These are phyloP conservation scores for Angophora floribunda DNA, from an alignment of 345 rosid genomes.

Conservation along the genomic window DNA sequence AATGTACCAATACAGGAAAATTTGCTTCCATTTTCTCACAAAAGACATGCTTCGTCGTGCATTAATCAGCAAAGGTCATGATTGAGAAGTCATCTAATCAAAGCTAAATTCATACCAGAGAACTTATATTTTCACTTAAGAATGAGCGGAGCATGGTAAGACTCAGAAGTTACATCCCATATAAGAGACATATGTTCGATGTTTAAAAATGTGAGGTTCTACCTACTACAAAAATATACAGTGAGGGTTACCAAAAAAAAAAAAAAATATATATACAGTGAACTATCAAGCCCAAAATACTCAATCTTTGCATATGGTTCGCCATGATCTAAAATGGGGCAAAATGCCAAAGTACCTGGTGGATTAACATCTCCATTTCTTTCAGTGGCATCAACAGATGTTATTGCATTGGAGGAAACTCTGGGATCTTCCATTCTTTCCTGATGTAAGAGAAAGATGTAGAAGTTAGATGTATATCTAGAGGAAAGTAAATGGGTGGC, in stretches of 20 bases:
- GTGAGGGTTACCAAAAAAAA: too few relatives aligned
- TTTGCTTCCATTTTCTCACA: neutral
- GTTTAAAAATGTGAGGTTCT: neutral
- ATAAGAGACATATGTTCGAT: neutral
- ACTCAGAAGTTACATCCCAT: neutral
- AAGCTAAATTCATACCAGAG: neutral
- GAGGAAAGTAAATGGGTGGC: neutral
- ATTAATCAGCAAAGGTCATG: neutral
- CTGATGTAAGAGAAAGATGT: slow-evolving; percentile 2
- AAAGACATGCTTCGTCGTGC: neutral
- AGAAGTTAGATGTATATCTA: neutral
- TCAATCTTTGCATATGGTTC: neutral
- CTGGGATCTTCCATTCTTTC: slow-evolving; percentile 2
- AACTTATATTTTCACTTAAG: neutral
- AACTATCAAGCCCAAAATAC: neutral
- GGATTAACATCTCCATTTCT: slow-evolving; percentile 18
- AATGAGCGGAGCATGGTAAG: neutral
- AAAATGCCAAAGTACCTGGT: slow-evolving; percentile 23
- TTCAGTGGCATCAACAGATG: slow-evolving; percentile 18
- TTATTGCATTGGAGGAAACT: neutral
- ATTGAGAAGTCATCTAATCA: neutral
- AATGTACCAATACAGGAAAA: neutral
- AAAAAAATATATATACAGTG: neutral
- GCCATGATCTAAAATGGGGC: neutral
- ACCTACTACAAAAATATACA: neutral